Evolutionary conservation across 768 basidiomycete genomes (phyloP).

Genomic region (Lyophyllum atratum): DNA sequence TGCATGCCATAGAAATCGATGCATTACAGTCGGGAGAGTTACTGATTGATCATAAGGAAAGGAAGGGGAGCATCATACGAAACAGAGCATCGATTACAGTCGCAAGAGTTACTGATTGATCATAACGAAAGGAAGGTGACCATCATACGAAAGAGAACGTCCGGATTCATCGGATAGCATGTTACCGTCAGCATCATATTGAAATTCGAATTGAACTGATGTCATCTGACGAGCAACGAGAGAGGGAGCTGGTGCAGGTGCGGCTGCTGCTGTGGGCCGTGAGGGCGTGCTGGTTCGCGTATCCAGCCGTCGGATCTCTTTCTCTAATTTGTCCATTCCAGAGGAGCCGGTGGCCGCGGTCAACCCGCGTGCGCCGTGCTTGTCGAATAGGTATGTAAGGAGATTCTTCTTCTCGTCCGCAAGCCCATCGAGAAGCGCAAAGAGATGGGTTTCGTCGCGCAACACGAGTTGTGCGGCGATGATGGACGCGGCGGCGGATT

Average conservation of each 20-base stretch:
- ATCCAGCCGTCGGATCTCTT: slow-evolving; percentile 81
- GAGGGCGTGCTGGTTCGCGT: slow-evolving; percentile 77
- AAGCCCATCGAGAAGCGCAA: slow-evolving; percentile 76
- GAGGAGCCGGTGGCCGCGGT: slow-evolving; percentile 35
- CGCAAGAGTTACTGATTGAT: not conserved
- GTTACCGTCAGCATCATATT: too few species aligned
- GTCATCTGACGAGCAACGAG: not conserved
- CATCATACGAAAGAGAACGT: too few species aligned
- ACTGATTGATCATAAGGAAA: not conserved
- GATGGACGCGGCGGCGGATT: slow-evolving; percentile 80
- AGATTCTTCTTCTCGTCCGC: slow-evolving; percentile 92
- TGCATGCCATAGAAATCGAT: slow-evolving; percentile 1
- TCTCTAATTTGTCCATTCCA: slow-evolving; percentile 71
- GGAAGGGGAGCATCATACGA: not conserved
- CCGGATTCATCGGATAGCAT: too few species aligned
- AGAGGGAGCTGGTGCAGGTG: not conserved
- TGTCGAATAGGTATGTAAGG: slow-evolving; percentile 87
- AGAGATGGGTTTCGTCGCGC: slow-evolving; percentile 81
- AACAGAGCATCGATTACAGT: not conserved
- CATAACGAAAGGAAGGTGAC: not conserved
- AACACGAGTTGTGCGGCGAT: slow-evolving; percentile 84
- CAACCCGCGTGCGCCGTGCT: slow-evolving; percentile 71
- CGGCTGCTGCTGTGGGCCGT: slow-evolving; percentile 21
- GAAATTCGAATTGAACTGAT: not conserved
- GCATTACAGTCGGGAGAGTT: not conserved